Percentiles rank a stretch among this genome's conserved stretches.
phyloP scores from a whole-genome alignment of 176 grass and related monocot species.

The Luzula sylvatica region DNA sequence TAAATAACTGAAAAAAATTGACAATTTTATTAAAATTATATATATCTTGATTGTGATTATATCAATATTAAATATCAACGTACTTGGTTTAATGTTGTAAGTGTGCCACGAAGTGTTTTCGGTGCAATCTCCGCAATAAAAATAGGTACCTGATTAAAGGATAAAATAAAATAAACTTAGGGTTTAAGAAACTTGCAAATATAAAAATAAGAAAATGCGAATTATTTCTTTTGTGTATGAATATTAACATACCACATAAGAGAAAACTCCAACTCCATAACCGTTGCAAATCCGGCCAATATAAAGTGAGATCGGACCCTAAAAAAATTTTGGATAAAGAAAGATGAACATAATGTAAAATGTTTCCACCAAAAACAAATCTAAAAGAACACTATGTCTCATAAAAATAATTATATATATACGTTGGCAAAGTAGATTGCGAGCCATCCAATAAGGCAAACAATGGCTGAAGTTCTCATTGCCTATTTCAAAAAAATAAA shows the following conservation, averaged over 20 bases:
- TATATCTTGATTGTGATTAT: background rate
- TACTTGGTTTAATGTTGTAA: slow-evolving; percentile 57
- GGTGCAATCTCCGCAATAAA: slow-evolving; percentile 70
- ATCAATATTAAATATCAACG: background rate
- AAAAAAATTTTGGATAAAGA: background rate
- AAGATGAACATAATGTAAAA: background rate
- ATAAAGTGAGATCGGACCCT: slow-evolving; percentile 29
- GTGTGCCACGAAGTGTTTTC: slow-evolving; percentile 40
- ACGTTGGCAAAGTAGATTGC: slow-evolving; percentile 36
- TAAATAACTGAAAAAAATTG: slow-evolving; percentile 26
- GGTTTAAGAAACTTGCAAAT: no score
- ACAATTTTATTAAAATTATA: slow-evolving; percentile 2
- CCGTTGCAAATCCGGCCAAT: slow-evolving; percentile 39
- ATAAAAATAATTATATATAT: background rate
- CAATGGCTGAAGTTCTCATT: slow-evolving; percentile 40
- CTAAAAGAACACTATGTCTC: background rate
- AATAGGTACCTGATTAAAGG: slow-evolving; percentile 36
- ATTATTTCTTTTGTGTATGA: background rate
- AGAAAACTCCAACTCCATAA: slow-evolving; percentile 44
- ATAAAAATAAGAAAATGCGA: slow-evolving; percentile 3
- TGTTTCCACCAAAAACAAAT: background rate
- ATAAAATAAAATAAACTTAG: background rate
- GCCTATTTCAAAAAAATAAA: slow-evolving; percentile 27
- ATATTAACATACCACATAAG: slow-evolving; percentile 37
- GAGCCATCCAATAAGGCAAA: slow-evolving; percentile 48